Evolutionary conservation across 2,329 filamentous ascomycete species (phyloP).

Genomic region (Botrytis medusae): DNA sequence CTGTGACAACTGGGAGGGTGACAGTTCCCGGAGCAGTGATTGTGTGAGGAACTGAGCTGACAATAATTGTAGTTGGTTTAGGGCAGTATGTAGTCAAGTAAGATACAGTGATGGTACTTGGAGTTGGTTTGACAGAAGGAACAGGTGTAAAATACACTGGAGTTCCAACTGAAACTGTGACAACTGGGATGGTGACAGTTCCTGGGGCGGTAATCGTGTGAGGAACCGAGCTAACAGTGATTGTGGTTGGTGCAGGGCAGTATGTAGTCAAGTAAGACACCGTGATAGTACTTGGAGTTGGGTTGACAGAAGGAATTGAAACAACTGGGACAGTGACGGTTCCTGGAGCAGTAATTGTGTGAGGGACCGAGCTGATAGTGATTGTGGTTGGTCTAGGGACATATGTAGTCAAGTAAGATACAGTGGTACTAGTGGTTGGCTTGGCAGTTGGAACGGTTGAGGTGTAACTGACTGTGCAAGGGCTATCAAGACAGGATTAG

Average conservation of each 20-base stretch:
- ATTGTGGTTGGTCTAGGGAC: slow-evolving; percentile 24
- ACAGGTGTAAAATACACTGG: neutral
- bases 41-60: slow-evolving; percentile 30
- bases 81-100: slow-evolving; percentile 21
- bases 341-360: slow-evolving; percentile 24
- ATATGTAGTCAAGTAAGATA: slow-evolving; percentile 20
- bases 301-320: slow-evolving; percentile 7
- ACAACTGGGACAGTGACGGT: slow-evolving; percentile 24
- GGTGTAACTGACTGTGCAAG: slow-evolving; percentile 20
- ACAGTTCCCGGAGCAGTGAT: slow-evolving; percentile 26
- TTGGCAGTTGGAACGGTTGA: slow-evolving; percentile 26
- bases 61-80: slow-evolving; percentile 24
- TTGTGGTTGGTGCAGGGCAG: slow-evolving; percentile 24
- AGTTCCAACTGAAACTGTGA: slow-evolving; percentile 21
- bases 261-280: slow-evolving; percentile 21
- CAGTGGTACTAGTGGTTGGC: slow-evolving; percentile 1
- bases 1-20: slow-evolving; percentile 27
- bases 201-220: slow-evolving; percentile 25
- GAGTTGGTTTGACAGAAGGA: slow-evolving; percentile 4
- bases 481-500: neutral
- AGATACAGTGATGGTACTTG: slow-evolving; percentile 17
- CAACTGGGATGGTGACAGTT: slow-evolving; percentile 23
- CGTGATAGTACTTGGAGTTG: slow-evolving; percentile 10
- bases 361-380: slow-evolving; percentile 31
- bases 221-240: slow-evolving; percentile 31